phyloP scores from a whole-genome alignment of 2,329 filamentous ascomycete species.

The Bisporella sp. region DNA sequence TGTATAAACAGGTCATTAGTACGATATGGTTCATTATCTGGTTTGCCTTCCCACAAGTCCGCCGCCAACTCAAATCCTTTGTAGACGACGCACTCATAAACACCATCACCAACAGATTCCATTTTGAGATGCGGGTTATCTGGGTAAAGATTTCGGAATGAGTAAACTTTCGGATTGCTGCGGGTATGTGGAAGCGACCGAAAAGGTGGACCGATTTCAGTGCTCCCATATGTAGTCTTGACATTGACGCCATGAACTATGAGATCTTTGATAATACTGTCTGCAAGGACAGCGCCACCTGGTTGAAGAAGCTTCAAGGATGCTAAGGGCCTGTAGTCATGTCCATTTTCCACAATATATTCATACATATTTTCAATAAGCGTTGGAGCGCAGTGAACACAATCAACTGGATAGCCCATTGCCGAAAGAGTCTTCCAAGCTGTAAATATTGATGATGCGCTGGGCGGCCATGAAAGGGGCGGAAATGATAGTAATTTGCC shows the following conservation, averaged over 20 bases:
- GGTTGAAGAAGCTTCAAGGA: slow-evolving; percentile 26
- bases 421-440: slow-evolving; percentile 20
- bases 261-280: slow-evolving; percentile 20
- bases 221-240: slow-evolving; percentile 28
- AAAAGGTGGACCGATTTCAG: slow-evolving; percentile 28
- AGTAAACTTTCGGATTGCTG: slow-evolving; percentile 23
- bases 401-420: slow-evolving; percentile 23
- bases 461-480: slow-evolving; percentile 24
- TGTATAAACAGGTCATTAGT: slow-evolving; percentile 28
- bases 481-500: slow-evolving; percentile 26
- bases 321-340: slow-evolving; percentile 22
- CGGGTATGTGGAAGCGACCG: slow-evolving; percentile 24
- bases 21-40: slow-evolving; percentile 21
- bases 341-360: slow-evolving; percentile 18
- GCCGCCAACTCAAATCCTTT: slow-evolving; percentile 27
- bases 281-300: slow-evolving; percentile 24
- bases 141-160: slow-evolving; percentile 22
- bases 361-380: slow-evolving; percentile 27
- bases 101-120: slow-evolving; percentile 22
- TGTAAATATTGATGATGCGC: slow-evolving; percentile 21
- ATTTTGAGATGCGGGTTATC: slow-evolving; percentile 22
- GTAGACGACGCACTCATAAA: slow-evolving; percentile 27
- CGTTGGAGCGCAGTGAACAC: slow-evolving; percentile 25
- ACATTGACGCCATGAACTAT: slow-evolving; percentile 23
- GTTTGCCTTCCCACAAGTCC: slow-evolving; percentile 22